Conservation (phyloP, 768 basidiomycete genomes). For the Lactarius evosmus region DNA sequence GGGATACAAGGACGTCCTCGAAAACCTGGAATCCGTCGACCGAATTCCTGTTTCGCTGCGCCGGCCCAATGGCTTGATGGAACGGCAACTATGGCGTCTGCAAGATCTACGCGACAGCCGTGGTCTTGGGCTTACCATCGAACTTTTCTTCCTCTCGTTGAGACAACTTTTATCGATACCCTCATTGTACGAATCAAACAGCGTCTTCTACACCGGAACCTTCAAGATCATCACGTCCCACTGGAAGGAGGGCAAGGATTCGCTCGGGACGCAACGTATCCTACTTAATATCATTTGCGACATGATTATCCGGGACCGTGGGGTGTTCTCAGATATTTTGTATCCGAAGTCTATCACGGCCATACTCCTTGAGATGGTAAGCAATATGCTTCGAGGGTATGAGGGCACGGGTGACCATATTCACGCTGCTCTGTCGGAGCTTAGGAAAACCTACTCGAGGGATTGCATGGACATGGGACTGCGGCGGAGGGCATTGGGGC, state of each 20-base stretch:
- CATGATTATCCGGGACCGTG: background rate
- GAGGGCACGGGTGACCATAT: background rate
- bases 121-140: constrained; percentile 7
- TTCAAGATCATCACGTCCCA: background rate
- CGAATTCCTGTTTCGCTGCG: too few relatives aligned
- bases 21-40: background rate
- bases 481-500: too few relatives aligned
- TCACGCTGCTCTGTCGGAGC: background rate
- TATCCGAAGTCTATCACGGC: too few relatives aligned
- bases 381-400: background rate
- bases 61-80: background rate
- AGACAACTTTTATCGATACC: background rate
- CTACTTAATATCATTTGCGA: background rate
- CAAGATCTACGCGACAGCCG: background rate
- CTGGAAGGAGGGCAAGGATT: background rate
- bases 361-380: too few relatives aligned
- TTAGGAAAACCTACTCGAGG: background rate
- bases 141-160: constrained; percentile 8
- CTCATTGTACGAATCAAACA: background rate
- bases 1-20: background rate
- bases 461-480: too few relatives aligned
- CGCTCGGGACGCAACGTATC: constrained; percentile 6
- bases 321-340: background rate
- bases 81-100: background rate
- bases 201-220: background rate